Percentiles rank a stretch among this genome's conserved stretches.
These are phyloP conservation scores for Neonectria punicea DNA, from an alignment of 2,329 filamentous ascomycete species.

Conservation along the genomic window DNA sequence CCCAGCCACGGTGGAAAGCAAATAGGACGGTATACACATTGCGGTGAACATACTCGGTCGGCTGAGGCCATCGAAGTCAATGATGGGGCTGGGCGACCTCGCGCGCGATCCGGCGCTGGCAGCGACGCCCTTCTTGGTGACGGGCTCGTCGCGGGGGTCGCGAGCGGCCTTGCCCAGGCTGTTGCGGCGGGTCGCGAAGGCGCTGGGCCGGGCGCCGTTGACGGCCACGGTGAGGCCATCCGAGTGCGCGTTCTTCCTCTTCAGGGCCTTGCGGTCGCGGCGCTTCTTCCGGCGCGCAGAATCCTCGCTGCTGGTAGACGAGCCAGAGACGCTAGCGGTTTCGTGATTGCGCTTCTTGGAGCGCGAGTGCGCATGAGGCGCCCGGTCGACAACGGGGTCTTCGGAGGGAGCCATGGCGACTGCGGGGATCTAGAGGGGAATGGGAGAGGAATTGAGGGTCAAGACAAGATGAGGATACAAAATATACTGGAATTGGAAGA, in stretches of 20 bases:
- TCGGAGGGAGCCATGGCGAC: constrained; percentile 45
- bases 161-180: constrained; percentile 71
- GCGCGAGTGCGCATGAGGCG: constrained; percentile 1
- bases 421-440: background rate
- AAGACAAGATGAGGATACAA: constrained; percentile 12
- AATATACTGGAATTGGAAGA: constrained; percentile 2
- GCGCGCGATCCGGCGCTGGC: constrained; percentile 27
- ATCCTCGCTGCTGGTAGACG: constrained; percentile 46
- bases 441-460: background rate
- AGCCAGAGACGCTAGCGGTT: constrained; percentile 40
- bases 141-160: constrained; percentile 67
- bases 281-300: constrained; percentile 44
- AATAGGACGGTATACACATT: background rate
- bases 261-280: constrained; percentile 38
- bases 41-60: constrained; percentile 59
- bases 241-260: constrained; percentile 28
- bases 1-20: background rate
- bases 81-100: constrained; percentile 62
- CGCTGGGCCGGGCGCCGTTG: constrained; percentile 43
- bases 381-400: constrained; percentile 22
- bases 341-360: constrained; percentile 46
- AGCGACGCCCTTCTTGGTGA: constrained; percentile 50
- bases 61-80: constrained; percentile 71
- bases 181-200: constrained; percentile 56
- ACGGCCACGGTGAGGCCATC: constrained; percentile 42